Base-by-base conservation (phyloP, 2,329 filamentous ascomycete genomes). In the Anthostomella pinea region DNA sequence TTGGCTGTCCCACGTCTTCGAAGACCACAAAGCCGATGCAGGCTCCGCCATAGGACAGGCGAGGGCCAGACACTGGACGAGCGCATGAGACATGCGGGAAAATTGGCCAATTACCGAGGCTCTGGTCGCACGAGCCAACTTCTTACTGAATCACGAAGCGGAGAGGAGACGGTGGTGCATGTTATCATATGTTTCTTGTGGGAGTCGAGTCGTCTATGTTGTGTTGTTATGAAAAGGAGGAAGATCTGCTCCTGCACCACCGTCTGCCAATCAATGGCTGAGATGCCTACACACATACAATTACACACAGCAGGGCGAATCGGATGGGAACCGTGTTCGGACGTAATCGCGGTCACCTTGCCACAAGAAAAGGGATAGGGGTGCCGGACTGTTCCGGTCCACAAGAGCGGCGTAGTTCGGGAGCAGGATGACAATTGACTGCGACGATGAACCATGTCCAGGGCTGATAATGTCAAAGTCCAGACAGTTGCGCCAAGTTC, bases 21-120 rank as follows among this genome's bases (percentile, higher is more conserved):
- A 44, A 31, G 38, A 35, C 28, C 35, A 45, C 31, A 33, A 44
- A 49, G 23, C 41, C 35, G 33, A 41, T 36, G 30, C 35, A 36
- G 7, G 24, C 29, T 43, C 42, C 38, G 22, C 29, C 35, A 45
- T 33, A 38, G 38, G 30, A 30, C 33, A 41, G 33, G 26, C 34
- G 26, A 41, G 28, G 36, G 23, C 46, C 46, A 44, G 38, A 49
- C 39, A 44, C 33, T 35, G 48, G 41, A 37, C 41, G 41, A 48
- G 21, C 25, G 40, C 44, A 46, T 53, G 45, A 58, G 46, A 57
- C 56, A 55, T 38, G 42, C 56, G 51, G 56, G 41, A 54, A 50
- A 49, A 51, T 44, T 50, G 43, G 38, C 42, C 48, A 56, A 54
- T 57, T 53, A 54, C 50, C 47, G 53, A 56, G 35, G 48, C 43